Conservation (phyloP, 345 rosid species). For the Tarenaya hassleriana region DNA sequence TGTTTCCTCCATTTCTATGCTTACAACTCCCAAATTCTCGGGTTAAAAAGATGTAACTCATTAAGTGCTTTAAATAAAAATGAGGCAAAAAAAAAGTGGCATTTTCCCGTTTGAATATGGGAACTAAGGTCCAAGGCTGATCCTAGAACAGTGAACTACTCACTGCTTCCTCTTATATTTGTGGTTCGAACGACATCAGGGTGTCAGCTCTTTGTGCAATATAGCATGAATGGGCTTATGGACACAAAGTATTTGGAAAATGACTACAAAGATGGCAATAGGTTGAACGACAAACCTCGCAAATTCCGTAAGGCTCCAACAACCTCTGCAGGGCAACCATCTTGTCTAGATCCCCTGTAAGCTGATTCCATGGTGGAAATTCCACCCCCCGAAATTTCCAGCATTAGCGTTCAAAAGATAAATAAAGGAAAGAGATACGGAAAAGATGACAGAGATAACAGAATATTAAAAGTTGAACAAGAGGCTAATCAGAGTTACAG, state of each 20-base stretch:
- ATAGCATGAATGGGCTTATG: not conserved
- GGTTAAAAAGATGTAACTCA: no score
- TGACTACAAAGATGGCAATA: slow-evolving; percentile 10
- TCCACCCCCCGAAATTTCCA: slow-evolving; percentile 15
- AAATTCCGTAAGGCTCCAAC: slow-evolving; percentile 91
- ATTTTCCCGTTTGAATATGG: not conserved
- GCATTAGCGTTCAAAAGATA: not conserved
- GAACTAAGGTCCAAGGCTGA: not conserved
- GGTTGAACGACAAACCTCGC: slow-evolving; percentile 56
- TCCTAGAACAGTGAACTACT: not conserved
- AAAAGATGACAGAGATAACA: not conserved
- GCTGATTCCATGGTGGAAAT: slow-evolving; percentile 55
- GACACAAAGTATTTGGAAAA: not conserved
- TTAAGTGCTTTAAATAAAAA: not conserved
- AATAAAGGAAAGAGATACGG: not conserved
- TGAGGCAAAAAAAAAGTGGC: not conserved
- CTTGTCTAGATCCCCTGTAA: slow-evolving; percentile 86
- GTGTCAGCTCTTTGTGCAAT: not conserved
- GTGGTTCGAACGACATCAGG: not conserved
- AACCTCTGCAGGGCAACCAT: slow-evolving; percentile 92
- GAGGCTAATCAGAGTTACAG: no score
- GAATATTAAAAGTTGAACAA: no score
- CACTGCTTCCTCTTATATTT: not conserved
- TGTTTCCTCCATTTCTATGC: not conserved
- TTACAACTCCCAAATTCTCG: not conserved